phyloP scores from a whole-genome alignment of 305 asterid genomes.

The Solanum hybrid region DNA sequence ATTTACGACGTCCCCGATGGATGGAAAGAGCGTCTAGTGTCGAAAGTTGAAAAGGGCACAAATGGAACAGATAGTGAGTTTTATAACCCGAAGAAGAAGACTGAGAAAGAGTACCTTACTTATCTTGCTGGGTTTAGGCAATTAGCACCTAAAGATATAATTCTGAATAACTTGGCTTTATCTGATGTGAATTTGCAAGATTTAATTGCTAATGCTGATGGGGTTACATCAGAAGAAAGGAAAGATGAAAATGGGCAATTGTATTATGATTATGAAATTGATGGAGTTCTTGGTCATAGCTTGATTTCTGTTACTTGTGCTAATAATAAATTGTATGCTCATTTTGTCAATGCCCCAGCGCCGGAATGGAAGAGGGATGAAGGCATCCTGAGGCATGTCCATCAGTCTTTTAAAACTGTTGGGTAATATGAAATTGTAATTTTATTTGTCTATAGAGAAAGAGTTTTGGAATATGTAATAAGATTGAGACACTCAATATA shows the following conservation, averaged over 20 bases:
- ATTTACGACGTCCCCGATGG: constrained; percentile 81
- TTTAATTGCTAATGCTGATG: constrained; percentile 58
- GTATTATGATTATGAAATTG: constrained; percentile 75
- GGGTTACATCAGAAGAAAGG: constrained; percentile 52
- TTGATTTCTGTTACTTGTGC: constrained; percentile 86
- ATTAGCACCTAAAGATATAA: constrained; percentile 59
- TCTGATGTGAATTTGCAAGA: constrained; percentile 86
- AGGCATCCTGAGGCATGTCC: constrained; percentile 61
- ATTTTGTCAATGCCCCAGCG: constrained; percentile 76
- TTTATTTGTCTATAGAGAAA: background rate
- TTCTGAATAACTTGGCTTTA: constrained; percentile 70
- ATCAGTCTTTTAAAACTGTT: constrained; percentile 72
- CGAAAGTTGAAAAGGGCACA: constrained; percentile 80
- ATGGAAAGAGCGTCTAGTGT: constrained; percentile 75
- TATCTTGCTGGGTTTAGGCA: constrained; percentile 64
- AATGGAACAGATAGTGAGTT: constrained; percentile 90
- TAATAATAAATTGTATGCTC: constrained; percentile 80
- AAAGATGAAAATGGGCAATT: constrained; percentile 70
- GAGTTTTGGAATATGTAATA: background rate
- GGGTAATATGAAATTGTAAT: constrained; percentile 15
- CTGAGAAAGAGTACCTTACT: constrained; percentile 72
- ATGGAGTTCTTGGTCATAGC: constrained; percentile 64
- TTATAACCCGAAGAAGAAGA: constrained; percentile 75
- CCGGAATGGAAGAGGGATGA: constrained; percentile 77
- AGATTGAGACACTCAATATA: background rate